A percentile compares a stretch with the other conserved stretches of the same genome.
These are phyloP conservation scores for Vaccinium vitisidaea DNA, from an alignment of 148 eudicot species.

Conservation along the genomic window DNA sequence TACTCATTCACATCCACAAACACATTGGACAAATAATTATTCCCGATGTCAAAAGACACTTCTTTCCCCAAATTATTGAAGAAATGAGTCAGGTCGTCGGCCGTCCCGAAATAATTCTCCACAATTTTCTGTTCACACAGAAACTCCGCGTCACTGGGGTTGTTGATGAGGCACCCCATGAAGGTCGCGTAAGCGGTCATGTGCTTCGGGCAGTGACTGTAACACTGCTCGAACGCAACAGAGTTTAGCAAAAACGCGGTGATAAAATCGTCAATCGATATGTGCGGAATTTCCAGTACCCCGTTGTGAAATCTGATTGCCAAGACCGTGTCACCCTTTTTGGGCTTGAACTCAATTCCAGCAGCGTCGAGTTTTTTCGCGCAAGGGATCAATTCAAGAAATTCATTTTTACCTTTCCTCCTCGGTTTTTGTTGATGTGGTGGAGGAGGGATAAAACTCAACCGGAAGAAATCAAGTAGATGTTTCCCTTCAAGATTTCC, in stretches of 20 bases:
- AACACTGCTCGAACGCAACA: constrained; percentile 8
- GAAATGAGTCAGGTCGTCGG: background rate
- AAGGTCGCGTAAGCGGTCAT: background rate
- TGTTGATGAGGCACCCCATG: constrained; percentile 8
- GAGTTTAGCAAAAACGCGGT: background rate
- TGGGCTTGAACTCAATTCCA: background rate
- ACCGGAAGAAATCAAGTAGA: background rate
- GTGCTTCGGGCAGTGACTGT: background rate
- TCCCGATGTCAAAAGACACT: background rate
- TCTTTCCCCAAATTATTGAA: background rate
- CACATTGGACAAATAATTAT: background rate
- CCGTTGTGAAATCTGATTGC: background rate
- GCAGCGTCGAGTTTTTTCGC: background rate
- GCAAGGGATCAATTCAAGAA: background rate
- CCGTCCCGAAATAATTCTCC: background rate
- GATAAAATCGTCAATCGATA: background rate
- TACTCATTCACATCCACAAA: no score
- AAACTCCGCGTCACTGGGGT: background rate
- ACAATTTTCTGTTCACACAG: background rate
- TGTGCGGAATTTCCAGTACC: background rate
- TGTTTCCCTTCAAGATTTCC: background rate
- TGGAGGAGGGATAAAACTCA: background rate
- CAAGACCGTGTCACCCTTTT: background rate
- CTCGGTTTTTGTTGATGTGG: background rate
- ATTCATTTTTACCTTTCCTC: background rate